A percentile compares a stretch with the other conserved stretches of the same genome.
phyloP scores from a whole-genome alignment of 23 red algal species.

The Pyropia yezoensis region DNA sequence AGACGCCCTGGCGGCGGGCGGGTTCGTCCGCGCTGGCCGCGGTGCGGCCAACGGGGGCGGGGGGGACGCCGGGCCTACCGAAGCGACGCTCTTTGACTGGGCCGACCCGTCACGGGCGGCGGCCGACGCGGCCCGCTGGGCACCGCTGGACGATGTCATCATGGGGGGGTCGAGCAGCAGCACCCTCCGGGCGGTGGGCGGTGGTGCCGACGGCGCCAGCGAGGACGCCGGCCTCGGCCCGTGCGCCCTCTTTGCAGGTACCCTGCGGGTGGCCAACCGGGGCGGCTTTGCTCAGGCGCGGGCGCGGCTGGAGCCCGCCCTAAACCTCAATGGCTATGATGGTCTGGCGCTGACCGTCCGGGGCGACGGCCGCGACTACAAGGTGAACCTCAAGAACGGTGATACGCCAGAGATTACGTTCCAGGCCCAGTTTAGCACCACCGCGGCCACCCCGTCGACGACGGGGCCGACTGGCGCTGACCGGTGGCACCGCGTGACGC shows the following conservation, averaged over 20 bases:
- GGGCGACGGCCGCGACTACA: conserved; percentile 50
- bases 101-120: not conserved
- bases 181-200: not conserved
- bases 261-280: not conserved
- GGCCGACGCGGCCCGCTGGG: conserved; percentile 3
- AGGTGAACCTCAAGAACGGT: conserved; percentile 22
- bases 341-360: conserved; percentile 24
- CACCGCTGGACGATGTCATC: conserved; percentile 20
- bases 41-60: no score
- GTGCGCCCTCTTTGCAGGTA: conserved; percentile 13
- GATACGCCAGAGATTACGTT: conserved; percentile 21
- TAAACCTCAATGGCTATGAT: conserved; percentile 23
- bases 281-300: conserved; percentile 25
- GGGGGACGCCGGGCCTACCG: no score
- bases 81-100: not conserved
- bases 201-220: not conserved
- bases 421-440: conserved; percentile 31
- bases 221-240: not conserved
- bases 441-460: not conserved
- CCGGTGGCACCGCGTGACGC: conserved; percentile 8
- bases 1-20: no score
- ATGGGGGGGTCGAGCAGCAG: conserved; percentile 26
- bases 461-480: not conserved
- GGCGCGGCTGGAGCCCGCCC: not conserved
- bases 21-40: no score